phyloP scores from a whole-genome alignment of 306 rosid species.

The Casuarina equisetifolia region DNA sequence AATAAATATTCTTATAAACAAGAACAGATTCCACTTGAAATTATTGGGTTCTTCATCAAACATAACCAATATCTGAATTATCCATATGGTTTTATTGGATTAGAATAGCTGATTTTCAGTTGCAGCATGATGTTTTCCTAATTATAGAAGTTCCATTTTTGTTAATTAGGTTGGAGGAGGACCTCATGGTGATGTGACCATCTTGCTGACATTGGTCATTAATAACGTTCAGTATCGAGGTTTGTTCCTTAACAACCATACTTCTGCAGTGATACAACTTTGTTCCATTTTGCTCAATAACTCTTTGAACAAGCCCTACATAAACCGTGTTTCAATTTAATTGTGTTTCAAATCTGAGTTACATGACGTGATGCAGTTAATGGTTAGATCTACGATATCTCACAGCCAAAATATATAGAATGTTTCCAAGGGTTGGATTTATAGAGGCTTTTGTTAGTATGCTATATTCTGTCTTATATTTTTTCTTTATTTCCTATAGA shows the following conservation, averaged over 20 bases:
- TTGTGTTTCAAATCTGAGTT: neutral
- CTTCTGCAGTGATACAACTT: neutral
- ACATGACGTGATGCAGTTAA: neutral
- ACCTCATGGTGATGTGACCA: conserved; percentile 90
- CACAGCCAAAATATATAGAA: neutral
- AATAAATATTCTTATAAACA: neutral
- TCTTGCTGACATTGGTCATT: conserved; percentile 88
- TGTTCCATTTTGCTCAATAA: conserved; percentile 9
- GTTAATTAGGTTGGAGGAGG: conserved; percentile 72
- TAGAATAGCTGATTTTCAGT: neutral
- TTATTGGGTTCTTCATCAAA: neutral
- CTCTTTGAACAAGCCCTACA: neutral
- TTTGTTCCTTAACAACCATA: conserved; percentile 38
- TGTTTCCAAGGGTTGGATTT: neutral
- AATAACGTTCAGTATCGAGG: conserved; percentile 86
- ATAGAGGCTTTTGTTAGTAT: neutral
- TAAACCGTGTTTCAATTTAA: neutral
- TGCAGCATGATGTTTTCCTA: neutral
- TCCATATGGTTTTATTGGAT: conserved; percentile 1
- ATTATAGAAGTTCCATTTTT: conserved; percentile 12
- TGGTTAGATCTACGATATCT: neutral
- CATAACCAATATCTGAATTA: neutral
- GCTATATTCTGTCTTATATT: neutral
- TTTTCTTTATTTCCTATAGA: neutral
- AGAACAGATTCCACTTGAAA: conserved; percentile 1